Evolutionary conservation across 1,284 basidiomycete genomes (phyloP).

Genomic region (Boletellus dicymbophilus): DNA sequence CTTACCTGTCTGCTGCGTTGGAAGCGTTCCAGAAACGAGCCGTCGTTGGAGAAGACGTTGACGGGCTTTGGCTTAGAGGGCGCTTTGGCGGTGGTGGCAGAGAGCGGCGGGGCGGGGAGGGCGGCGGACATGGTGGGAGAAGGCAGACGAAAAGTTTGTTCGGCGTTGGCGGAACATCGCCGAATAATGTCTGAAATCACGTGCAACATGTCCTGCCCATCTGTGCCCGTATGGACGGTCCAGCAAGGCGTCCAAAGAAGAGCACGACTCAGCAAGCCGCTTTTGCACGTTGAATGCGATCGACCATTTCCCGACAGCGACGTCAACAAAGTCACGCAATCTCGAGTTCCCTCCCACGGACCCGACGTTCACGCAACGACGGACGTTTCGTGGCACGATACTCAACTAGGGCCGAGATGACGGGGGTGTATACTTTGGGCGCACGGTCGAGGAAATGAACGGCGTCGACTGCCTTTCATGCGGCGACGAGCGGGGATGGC

Average conservation of each 20-base stretch:
- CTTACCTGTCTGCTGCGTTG: constrained; percentile 52
- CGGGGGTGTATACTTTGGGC: constrained; percentile 63
- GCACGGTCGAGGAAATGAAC: constrained; percentile 54
- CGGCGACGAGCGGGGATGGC: constrained; percentile 50
- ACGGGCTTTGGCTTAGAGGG: constrained; percentile 44
- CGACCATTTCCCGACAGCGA: constrained; percentile 45
- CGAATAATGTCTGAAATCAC: too few species aligned
- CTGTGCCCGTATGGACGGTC: constrained; percentile 51
- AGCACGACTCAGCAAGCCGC: constrained; percentile 48
- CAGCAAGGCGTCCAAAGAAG: constrained; percentile 54
- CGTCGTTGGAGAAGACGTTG: constrained; percentile 62
- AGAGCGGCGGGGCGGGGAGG: constrained; percentile 1
- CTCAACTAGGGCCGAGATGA: constrained; percentile 41
- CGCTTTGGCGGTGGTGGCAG: constrained; percentile 2
- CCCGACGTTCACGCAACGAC: constrained; percentile 1
- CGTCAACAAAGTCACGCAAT: constrained; percentile 50
- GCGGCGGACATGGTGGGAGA: constrained; percentile 17
- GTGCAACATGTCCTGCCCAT: too few species aligned
- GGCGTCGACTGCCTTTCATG: constrained; percentile 59
- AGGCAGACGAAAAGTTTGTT: too few species aligned
- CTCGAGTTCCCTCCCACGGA: constrained; percentile 40
- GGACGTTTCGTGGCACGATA: constrained; percentile 27
- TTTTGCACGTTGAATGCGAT: constrained; percentile 49
- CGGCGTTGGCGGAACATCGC: too few species aligned
- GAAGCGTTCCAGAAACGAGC: constrained; percentile 60